phyloP scores from a whole-genome alignment of 306 rosid genomes.

The Hippophae tibetana region DNA sequence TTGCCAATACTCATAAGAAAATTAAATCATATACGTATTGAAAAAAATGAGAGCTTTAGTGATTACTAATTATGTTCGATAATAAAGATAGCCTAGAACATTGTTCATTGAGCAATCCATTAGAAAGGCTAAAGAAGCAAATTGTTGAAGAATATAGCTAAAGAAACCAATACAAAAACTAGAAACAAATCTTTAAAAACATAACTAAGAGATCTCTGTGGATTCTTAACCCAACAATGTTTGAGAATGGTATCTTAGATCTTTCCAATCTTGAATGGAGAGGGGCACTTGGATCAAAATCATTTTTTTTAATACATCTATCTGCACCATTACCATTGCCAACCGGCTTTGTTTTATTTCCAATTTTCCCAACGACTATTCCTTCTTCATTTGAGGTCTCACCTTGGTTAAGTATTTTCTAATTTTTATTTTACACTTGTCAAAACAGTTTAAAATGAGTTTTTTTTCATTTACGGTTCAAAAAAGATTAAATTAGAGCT shows the following conservation, averaged over 20 bases:
- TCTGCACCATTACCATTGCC: not conserved
- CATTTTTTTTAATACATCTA: conserved; percentile 4
- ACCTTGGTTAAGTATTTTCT: no score
- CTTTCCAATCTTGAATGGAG: conserved; percentile 78
- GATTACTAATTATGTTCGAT: conserved; percentile 86
- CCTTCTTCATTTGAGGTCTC: no score
- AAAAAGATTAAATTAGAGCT: no score
- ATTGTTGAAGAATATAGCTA: conserved; percentile 31
- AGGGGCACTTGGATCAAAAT: conserved; percentile 78
- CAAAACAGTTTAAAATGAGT: no score
- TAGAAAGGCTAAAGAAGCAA: conserved; percentile 66
- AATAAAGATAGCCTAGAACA: conserved; percentile 97
- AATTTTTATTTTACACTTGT: no score
- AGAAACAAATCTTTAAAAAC: conserved; percentile 48
- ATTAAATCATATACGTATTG: not conserved
- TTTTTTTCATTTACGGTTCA: no score
- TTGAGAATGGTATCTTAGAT: conserved; percentile 76
- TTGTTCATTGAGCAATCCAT: conserved; percentile 79
- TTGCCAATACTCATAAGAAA: not conserved
- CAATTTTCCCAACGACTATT: no score
- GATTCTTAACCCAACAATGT: conserved; percentile 80
- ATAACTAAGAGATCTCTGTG: conserved; percentile 63
- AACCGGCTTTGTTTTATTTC: no score
- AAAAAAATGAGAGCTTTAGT: not conserved
- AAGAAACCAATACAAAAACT: conserved; percentile 31